Conservation (phyloP, 192 early-diverging fungal genomes). For the Mortierella antarctica region DNA sequence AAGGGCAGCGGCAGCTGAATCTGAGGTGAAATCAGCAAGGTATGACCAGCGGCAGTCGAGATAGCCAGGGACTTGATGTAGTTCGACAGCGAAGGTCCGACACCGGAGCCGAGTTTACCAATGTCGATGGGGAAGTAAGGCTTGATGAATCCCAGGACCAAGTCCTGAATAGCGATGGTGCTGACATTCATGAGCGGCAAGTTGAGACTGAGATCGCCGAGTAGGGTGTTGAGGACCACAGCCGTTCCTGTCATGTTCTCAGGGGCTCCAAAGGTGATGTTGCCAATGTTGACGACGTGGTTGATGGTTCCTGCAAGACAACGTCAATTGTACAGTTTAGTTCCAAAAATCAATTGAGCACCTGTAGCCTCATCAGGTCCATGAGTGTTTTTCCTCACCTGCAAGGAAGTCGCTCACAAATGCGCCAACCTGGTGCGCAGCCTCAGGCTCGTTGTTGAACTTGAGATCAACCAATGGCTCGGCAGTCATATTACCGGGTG, state of each 20-base stretch:
- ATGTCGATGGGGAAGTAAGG: conserved; percentile 43
- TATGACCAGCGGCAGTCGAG: conserved; percentile 46
- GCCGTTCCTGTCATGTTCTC: conserved; percentile 14
- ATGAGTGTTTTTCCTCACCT: conserved; percentile 5
- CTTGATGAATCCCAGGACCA: conserved; percentile 23
- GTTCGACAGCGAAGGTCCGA: conserved; percentile 20
- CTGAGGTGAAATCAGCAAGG: conserved; percentile 40
- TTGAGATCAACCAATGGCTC: conserved; percentile 38
- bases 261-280: conserved; percentile 38
- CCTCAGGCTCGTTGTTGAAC: conserved; percentile 41
- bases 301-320: conserved; percentile 21
- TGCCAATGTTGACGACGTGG: conserved; percentile 50
- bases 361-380: not conserved
- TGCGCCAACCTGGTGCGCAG: conserved; percentile 27
- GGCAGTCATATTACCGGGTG: conserved; percentile 33
- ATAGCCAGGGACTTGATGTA: conserved; percentile 39
- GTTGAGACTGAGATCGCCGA: conserved; percentile 33
- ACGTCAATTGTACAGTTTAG: not conserved
- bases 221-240: conserved; percentile 29
- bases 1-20: conserved; percentile 40
- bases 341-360: not conserved
- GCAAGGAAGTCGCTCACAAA: conserved; percentile 40
- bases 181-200: conserved; percentile 48
- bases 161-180: conserved; percentile 32
- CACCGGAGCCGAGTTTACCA: conserved; percentile 20